These are phyloP conservation scores for Cubamyces sp. DNA, from an alignment of 768 basidiomycete species.

Conservation along the genomic window DNA sequence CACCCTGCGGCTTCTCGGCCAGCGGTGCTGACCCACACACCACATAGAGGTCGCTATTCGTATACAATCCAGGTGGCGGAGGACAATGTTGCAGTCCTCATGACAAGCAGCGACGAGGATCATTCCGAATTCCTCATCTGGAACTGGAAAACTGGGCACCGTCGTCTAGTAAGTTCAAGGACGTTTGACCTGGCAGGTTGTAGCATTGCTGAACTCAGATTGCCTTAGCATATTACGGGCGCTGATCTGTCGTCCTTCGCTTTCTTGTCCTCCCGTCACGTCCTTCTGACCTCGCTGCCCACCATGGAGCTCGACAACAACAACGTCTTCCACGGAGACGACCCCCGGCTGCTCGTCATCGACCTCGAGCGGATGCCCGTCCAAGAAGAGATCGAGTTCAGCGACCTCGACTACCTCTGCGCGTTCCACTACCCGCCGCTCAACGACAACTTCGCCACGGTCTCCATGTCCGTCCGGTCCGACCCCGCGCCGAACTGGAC, in stretches of 20 bases:
- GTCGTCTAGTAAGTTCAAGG: constrained; percentile 48
- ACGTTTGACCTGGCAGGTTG: too few species aligned
- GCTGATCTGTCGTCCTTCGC: constrained; percentile 29
- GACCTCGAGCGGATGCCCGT: constrained; percentile 42
- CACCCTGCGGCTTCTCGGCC: constrained; percentile 49
- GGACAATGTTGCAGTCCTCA: constrained; percentile 55
- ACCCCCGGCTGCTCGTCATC: constrained; percentile 42
- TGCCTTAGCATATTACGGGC: constrained; percentile 19
- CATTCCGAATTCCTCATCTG: constrained; percentile 58
- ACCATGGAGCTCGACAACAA: constrained; percentile 29
- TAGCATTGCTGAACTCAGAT: background rate
- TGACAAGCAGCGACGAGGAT: constrained; percentile 36
- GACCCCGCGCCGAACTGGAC: constrained; percentile 56
- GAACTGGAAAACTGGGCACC: constrained; percentile 66
- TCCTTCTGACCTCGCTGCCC: constrained; percentile 30
- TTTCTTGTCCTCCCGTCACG: constrained; percentile 31
- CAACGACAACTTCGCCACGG: constrained; percentile 30
- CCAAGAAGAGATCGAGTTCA: constrained; percentile 34
- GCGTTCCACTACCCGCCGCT: constrained; percentile 49
- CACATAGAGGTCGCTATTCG: constrained; percentile 25
- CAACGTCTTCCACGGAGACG: constrained; percentile 24
- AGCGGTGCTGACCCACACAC: constrained; percentile 34
- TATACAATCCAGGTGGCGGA: constrained; percentile 60
- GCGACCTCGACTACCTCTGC: constrained; percentile 39
- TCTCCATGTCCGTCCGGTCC: constrained; percentile 50